Evolutionary conservation across 768 basidiomycete species (phyloP).

Genomic region (Suillus subaureus): DNA sequence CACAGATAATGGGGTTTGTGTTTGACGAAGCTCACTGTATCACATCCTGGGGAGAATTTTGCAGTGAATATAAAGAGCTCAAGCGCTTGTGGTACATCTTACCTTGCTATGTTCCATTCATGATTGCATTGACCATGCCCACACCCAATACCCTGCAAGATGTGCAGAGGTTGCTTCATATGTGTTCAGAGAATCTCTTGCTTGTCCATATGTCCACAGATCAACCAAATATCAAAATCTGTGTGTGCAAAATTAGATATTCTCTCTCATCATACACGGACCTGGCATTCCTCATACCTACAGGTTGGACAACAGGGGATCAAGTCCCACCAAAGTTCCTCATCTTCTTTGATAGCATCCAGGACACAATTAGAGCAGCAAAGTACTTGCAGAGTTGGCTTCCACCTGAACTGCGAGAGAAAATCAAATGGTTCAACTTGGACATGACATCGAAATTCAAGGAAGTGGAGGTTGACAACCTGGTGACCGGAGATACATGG

Average conservation of each 20-base stretch:
- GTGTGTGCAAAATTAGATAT: background rate
- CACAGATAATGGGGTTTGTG: background rate
- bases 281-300: background rate
- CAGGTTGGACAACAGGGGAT: background rate
- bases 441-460: conserved; percentile 23
- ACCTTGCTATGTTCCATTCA: background rate
- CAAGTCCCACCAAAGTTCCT: background rate
- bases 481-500: conserved; percentile 22
- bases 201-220: background rate
- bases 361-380: background rate
- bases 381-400: conserved; percentile 14
- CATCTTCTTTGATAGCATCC: background rate
- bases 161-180: background rate
- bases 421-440: conserved; percentile 26
- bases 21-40: background rate
- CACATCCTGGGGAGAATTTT: background rate
- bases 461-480: conserved; percentile 13
- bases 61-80: background rate
- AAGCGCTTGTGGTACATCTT: background rate
- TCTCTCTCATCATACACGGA: background rate
- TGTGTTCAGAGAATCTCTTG: background rate
- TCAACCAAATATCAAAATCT: background rate
- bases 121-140: background rate
- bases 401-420: conserved; percentile 16
- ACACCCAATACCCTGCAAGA: background rate